Conservation (phyloP, 495 filamentous ascomycete genomes). For the Penicillium alfredii region DNA sequence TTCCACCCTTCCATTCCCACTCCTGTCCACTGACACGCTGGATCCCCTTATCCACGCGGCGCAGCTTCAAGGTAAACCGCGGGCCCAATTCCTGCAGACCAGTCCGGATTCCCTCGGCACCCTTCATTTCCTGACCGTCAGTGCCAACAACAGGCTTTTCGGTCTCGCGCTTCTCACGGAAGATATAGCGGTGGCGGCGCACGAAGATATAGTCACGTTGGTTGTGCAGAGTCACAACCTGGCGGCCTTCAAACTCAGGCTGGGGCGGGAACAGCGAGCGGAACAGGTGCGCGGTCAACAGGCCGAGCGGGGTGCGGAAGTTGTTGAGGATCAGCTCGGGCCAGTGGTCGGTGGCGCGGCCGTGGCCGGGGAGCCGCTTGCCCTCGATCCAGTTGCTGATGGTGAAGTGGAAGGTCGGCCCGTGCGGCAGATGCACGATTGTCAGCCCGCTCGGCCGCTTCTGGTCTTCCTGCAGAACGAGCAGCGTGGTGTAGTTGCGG, state of each 20-base stretch:
- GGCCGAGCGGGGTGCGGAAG: constrained; percentile 87
- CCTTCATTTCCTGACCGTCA: constrained; percentile 82
- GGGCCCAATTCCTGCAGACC: constrained; percentile 85
- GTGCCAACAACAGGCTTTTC: constrained; percentile 82
- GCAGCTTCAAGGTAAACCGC: constrained; percentile 78
- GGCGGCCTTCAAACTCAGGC: constrained; percentile 75
- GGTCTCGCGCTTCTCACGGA: constrained; percentile 74
- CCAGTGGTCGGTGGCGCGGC: constrained; percentile 79
- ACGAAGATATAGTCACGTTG: constrained; percentile 97
- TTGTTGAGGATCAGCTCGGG: constrained; percentile 94
- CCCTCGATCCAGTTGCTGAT: constrained; percentile 84
- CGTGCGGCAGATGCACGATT: constrained; percentile 73
- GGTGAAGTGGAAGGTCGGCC: constrained; percentile 82
- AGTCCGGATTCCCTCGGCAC: constrained; percentile 73
- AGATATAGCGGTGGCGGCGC: constrained; percentile 82
- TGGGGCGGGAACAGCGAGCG: constrained; percentile 72
- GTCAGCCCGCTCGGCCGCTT: constrained; percentile 73
- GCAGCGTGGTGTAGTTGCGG: constrained; percentile 69
- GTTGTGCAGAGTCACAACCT: constrained; percentile 89
- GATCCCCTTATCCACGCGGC: constrained; percentile 86
- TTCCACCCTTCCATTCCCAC: constrained; percentile 90
- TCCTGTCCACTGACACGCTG: constrained; percentile 75
- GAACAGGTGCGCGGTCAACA: constrained; percentile 84
- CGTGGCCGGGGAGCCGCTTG: constrained; percentile 78
- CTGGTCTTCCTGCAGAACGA: constrained; percentile 78